Evolutionary conservation across 352 stramenopile species (phyloP), one percentile per base, ranked within the genome.

Genomic region (Achlya hypogyna): DNA sequence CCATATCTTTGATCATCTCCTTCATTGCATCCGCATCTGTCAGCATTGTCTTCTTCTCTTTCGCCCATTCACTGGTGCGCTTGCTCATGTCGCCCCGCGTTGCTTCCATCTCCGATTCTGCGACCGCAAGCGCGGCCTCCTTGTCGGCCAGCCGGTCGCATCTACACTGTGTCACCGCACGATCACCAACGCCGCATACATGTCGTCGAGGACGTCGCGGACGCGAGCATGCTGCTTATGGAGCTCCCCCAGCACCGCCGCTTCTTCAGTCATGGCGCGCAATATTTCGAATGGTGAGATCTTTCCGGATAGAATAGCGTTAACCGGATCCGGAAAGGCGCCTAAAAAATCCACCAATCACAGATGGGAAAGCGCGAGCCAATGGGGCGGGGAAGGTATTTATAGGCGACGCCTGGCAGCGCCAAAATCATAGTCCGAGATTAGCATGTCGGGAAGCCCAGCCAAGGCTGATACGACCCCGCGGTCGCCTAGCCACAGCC

Each of bases 211-310:
- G 31, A 38, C 20, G 27, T 65, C 59, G 29, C 28, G 59, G n/a
- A 45, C 38, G 18, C 14, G 22, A 9, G 59, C 59, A 45, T 65
- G 59, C n/a, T 54, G 35, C 47, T 65, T 65, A 31, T 65, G 42
- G 18, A 65, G 59, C 18, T 1, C 20, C 27, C 29, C 42, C 14
- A 65, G 29, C 16, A 29, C 56, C 9, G 12, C 56, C n/a, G n/a
- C n/a, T n/a, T n/a, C n/a, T 20, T 65, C 42, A 20, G 31, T 16
- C 32, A n/a, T 54, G 23, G 43, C 59, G 59, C 59, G 59, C 59
- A 56, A 65, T 38, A n/a, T n/a, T n/a, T 58, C 27, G 18, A 23
- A 65, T 56, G 31, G 38, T 65, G 59, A 29, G 27, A 45, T 45
- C 38, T 3, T 56, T 56, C 42, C 18, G 22, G 31, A 27, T 56